A percentile compares a stretch with the other conserved stretches of the same genome.
These are phyloP conservation scores for Sphaerulina musiva DNA, from an alignment of 2,329 filamentous ascomycete species.

Conservation along the genomic window DNA sequence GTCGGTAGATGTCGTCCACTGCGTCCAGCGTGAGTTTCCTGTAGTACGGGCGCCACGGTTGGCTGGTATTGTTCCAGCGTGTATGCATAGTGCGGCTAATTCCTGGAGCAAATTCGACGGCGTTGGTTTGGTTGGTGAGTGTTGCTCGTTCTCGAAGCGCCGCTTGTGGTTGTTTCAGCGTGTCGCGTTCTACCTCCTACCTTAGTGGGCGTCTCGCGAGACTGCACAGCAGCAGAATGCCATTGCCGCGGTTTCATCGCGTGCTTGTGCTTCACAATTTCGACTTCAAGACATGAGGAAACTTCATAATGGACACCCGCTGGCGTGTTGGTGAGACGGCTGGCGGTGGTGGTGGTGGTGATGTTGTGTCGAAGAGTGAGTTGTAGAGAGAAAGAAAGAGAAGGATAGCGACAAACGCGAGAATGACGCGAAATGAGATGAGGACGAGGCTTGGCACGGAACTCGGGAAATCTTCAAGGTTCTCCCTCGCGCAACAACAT, in stretches of 20 bases:
- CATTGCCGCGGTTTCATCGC: not conserved
- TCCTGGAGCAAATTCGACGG: constrained; percentile 3
- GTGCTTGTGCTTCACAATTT: not conserved
- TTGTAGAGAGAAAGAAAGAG: too few species aligned
- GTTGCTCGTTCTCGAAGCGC: constrained; percentile 13
- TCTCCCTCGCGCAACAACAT: too few species aligned
- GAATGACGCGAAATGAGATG: too few species aligned
- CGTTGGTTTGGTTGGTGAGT: constrained; percentile 7
- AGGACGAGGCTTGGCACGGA: too few species aligned
- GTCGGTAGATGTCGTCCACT: not conserved
- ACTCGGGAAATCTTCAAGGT: too few species aligned
- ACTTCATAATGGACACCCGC: too few species aligned
- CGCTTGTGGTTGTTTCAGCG: constrained; percentile 6
- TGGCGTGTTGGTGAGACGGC: too few species aligned
- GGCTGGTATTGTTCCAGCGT: constrained; percentile 1
- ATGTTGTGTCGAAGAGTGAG: too few species aligned
- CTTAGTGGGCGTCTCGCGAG: constrained; percentile 3
- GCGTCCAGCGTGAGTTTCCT: constrained; percentile 3
- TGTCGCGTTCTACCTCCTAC: not conserved
- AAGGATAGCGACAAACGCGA: too few species aligned
- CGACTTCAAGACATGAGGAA: too few species aligned
- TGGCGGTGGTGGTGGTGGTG: too few species aligned
- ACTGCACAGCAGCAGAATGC: not conserved
- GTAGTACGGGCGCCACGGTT: constrained; percentile 2
- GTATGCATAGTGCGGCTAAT: constrained; percentile 9